These are phyloP conservation scores for Entrophospora sp. DNA, from an alignment of 192 early-diverging fungal genomes.

Conservation along the genomic window DNA sequence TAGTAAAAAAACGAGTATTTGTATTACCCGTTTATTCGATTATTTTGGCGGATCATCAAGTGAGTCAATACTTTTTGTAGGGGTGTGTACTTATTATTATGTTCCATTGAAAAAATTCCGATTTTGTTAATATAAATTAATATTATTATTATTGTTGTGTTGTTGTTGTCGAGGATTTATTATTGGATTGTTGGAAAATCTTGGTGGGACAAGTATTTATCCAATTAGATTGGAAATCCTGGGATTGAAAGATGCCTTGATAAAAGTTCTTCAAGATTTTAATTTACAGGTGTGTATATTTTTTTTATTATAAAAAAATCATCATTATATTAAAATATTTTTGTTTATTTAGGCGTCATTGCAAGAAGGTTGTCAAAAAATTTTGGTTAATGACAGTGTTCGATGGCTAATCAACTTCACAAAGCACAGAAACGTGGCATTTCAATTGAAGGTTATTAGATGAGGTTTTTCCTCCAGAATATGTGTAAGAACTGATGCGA, in stretches of 20 bases:
- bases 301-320: slow-evolving; percentile 17
- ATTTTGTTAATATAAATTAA: no score
- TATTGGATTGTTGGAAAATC: slow-evolving; percentile 81
- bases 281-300: slow-evolving; percentile 61
- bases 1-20: no score
- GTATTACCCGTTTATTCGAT: no score
- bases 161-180: slow-evolving; percentile 72
- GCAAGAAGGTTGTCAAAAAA: slow-evolving; percentile 82
- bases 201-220: slow-evolving; percentile 71
- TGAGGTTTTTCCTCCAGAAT: no score
- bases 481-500: background rate
- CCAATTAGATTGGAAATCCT: slow-evolving; percentile 75
- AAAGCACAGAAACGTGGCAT: slow-evolving; percentile 60
- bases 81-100: no score
- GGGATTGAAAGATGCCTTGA: slow-evolving; percentile 68
- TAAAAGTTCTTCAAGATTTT: slow-evolving; percentile 87
- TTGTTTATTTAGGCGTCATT: slow-evolving; percentile 55
- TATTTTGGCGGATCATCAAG: no score
- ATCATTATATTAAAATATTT: background rate
- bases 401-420: slow-evolving; percentile 63
- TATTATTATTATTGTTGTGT: no score
- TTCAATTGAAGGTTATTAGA: slow-evolving; percentile 41
- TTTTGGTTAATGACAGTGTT: slow-evolving; percentile 82
- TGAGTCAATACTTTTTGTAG: no score
- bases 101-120: no score